Evolutionary conservation across 176 grass and related monocot genomes (phyloP), one percentile per base, ranked within the genome.

Genomic region (Triticum turgidum): DNA sequence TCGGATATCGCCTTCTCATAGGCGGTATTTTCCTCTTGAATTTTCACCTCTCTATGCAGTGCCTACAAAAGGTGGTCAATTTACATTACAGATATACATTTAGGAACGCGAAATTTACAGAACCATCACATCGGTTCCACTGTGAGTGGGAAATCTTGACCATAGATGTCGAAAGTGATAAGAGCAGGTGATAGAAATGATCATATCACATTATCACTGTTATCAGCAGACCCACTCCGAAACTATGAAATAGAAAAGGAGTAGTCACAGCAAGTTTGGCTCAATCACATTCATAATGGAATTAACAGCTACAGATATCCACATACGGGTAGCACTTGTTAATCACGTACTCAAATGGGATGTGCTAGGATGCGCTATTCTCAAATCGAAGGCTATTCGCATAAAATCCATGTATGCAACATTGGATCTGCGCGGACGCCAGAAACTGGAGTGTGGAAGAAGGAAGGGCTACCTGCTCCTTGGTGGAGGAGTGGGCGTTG

Each of bases 1-100:
- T 92, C 88, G 29, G 90, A 92, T 84, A 98, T 83, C 84, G 93
- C 91, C 83, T 98, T 95, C 86, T 98, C 91, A 37, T 98, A 95
- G 17, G 90, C 91, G 52, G 73, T 69, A 93, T 94, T 95, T 90
- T 98, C 93, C 88, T 92, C 88, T 83, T 91, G 91, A 42, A 95
- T 89, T 29, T 79, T 74, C 61, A 89, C 30, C 70, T 92, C 93
- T 89, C 93, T 92, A 62, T 92, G 88, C 77, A 92, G 90, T 20
- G 93, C 88, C 96, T 98, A 69, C 52, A 81, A 12, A 89, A 83
- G 83, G 34, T 51, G 45, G 8, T 20, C 4, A 71, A 39, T 13
- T 71, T 29, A 0, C 49, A 61, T 80, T 80, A 80, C 8, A 87
- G 33, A 87, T 64, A 65, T 25, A 9, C 2, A 65, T 52, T 42